phyloP scores from a whole-genome alignment of 1,139 yeast genomes.

The Ogataea hybrid region DNA sequence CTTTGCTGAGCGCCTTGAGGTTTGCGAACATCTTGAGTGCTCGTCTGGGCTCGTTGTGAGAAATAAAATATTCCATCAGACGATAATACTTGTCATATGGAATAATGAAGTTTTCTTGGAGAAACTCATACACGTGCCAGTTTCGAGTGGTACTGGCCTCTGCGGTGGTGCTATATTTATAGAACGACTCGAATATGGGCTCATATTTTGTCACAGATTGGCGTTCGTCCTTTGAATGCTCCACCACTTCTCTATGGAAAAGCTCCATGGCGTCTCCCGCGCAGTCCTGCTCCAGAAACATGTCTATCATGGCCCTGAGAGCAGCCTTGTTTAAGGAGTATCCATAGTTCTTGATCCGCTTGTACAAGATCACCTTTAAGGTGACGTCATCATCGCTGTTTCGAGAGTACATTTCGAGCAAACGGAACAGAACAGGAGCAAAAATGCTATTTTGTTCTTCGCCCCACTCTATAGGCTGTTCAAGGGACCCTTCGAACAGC shows the following conservation, averaged over 20 bases:
- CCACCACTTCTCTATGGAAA: constrained; percentile 58
- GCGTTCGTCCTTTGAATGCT: constrained; percentile 34
- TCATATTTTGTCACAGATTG: constrained; percentile 29
- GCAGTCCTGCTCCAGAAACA: constrained; percentile 47
- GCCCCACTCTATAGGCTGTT: constrained; percentile 44
- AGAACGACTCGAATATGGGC: constrained; percentile 41
- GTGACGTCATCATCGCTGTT: constrained; percentile 29
- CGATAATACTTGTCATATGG: constrained; percentile 63
- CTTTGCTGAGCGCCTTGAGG: constrained; percentile 54
- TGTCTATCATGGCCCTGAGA: constrained; percentile 44
- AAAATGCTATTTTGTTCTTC: constrained; percentile 33
- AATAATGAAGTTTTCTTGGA: constrained; percentile 56
- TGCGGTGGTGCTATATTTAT: constrained; percentile 44
- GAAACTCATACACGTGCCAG: constrained; percentile 62
- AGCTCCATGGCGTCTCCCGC: constrained; percentile 60
- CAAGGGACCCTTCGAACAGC: constrained; percentile 36
- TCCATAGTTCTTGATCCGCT: constrained; percentile 37
- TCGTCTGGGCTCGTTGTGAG: constrained; percentile 57
- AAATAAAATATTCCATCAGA: constrained; percentile 58
- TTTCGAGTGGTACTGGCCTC: constrained; percentile 49
- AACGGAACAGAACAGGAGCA: constrained; percentile 32
- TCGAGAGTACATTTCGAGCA: constrained; percentile 31
- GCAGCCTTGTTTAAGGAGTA: constrained; percentile 41
- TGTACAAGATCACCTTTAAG: constrained; percentile 33
- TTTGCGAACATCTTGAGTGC: constrained; percentile 65